Percentiles rank a stretch among this genome's conserved stretches.
phyloP scores from a whole-genome alignment of 208 protist genomes.

The Crithidia expoeki region DNA sequence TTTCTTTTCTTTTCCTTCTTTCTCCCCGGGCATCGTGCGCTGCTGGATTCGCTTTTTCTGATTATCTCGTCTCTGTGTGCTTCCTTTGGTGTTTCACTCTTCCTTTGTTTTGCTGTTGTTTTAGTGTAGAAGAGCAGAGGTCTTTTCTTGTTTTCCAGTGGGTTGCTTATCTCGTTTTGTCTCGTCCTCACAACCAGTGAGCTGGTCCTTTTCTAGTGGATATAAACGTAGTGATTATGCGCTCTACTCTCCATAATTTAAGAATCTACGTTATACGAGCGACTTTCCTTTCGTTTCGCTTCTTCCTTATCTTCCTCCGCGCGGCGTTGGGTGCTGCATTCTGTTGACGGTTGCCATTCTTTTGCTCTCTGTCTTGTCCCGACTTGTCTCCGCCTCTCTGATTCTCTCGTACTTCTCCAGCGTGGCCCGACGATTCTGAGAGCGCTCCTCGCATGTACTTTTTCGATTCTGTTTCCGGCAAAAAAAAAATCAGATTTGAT shows the following conservation, averaged over 20 bases:
- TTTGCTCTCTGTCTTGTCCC: background rate
- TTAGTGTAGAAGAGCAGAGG: background rate
- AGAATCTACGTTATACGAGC: too few species aligned
- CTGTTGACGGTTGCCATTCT: background rate
- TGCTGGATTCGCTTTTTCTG: slow-evolving; percentile 10
- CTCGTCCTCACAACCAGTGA: background rate
- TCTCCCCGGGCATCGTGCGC: background rate
- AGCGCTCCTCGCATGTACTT: background rate
- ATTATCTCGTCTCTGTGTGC: background rate
- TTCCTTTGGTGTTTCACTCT: background rate
- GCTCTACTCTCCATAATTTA: background rate
- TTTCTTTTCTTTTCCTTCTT: slow-evolving; percentile 14
- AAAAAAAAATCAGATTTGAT: too few species aligned
- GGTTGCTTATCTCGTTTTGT: too few species aligned
- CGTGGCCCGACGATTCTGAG: background rate
- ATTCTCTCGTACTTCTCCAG: background rate
- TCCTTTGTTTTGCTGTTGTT: background rate
- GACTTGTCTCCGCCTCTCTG: background rate
- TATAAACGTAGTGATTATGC: background rate
- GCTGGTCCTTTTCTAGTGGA: background rate
- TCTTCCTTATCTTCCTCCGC: too few species aligned
- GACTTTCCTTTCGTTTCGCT: too few species aligned
- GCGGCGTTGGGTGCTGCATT: too few species aligned
- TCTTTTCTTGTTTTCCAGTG: background rate
- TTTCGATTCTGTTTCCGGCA: background rate